Conservation (phyloP, 2,329 filamentous ascomycete species). For the Aspergillus transmontanensis region DNA sequence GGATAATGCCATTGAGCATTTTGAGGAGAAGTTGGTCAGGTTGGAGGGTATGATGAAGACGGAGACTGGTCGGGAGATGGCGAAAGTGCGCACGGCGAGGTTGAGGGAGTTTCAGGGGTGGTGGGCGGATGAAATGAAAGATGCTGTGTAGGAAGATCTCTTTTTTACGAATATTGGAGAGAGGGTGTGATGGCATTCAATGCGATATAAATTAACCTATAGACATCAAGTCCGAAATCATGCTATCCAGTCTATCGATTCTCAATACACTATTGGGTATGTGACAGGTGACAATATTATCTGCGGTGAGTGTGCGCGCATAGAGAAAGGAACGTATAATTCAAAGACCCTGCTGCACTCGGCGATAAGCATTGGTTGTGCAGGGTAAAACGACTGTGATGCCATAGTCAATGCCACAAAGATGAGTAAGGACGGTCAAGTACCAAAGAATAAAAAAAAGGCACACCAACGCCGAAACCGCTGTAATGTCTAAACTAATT, state of each 20-base stretch:
- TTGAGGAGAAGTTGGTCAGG: constrained; percentile 72
- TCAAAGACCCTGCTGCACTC: not conserved
- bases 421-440: constrained; percentile 1
- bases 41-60: constrained; percentile 66
- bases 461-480: constrained; percentile 19
- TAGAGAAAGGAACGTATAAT: constrained; percentile 8
- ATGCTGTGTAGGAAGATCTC: not conserved
- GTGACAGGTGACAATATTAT: constrained; percentile 10
- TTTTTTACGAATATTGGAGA: too few relatives aligned
- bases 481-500: constrained; percentile 22
- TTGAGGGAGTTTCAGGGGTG: constrained; percentile 53
- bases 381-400: not conserved
- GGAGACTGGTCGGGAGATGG: constrained; percentile 53
- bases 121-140: constrained; percentile 56
- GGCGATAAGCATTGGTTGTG: not conserved
- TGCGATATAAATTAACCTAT: not conserved
- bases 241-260: constrained; percentile 12
- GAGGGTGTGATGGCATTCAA: not conserved
- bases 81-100: constrained; percentile 51
- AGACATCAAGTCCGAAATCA: constrained; percentile 5
- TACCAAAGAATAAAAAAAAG: constrained; percentile 11
- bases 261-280: constrained; percentile 13
- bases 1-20: constrained; percentile 70
- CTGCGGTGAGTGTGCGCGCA: not conserved
- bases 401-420: not conserved